Conservation (phyloP, 129 eudicot genomes). For the Lactuca sativa region DNA sequence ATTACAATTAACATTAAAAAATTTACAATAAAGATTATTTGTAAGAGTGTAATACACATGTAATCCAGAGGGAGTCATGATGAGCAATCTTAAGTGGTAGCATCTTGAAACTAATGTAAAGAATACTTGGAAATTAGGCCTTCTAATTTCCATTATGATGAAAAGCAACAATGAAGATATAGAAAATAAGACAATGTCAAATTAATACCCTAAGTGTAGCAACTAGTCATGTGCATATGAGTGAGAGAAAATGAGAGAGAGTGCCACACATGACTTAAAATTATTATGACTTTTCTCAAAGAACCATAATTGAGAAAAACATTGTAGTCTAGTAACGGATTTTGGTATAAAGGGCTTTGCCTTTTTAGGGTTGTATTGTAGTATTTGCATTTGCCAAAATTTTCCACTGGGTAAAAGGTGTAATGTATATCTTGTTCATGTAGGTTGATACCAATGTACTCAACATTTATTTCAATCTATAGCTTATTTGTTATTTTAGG, state of each 20-base stretch:
- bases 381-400: too few species aligned
- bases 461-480: too few species aligned
- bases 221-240: too few species aligned
- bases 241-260: neutral
- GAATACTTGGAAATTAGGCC: neutral
- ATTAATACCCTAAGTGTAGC: neutral
- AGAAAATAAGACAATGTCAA: neutral
- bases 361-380: too few species aligned
- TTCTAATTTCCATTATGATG: neutral
- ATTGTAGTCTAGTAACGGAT: neutral
- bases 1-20: too few species aligned
- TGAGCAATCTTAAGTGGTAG: constrained; percentile 3
- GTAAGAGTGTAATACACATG: neutral
- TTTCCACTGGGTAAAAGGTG: too few species aligned
- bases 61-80: neutral
- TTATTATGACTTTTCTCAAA: neutral
- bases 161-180: neutral
- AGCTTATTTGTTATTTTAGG: too few species aligned
- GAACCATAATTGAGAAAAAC: neutral
- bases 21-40: too few species aligned
- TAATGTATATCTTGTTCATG: too few species aligned
- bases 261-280: constrained; percentile 1
- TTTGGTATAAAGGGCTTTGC: too few species aligned
- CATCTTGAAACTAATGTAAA: neutral
- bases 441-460: too few species aligned